phyloP scores from a whole-genome alignment of 2,329 filamentous ascomycete genomes.

The Fusarium sp. region DNA sequence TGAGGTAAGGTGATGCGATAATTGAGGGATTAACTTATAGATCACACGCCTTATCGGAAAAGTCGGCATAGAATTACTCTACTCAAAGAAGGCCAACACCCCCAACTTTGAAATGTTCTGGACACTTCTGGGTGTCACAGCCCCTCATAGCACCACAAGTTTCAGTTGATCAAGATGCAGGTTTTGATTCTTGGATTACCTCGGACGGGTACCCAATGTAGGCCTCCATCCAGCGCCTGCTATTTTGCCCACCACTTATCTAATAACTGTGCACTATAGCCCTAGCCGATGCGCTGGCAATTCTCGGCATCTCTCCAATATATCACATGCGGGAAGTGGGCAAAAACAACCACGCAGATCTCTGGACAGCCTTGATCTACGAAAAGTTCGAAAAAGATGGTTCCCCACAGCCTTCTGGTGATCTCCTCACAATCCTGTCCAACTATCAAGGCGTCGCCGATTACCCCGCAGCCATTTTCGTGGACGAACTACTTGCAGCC shows the following conservation, averaged over 20 bases:
- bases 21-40: not conserved
- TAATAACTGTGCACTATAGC: not conserved
- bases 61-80: not conserved
- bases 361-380: not conserved
- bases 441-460: not conserved
- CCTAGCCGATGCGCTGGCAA: not conserved
- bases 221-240: not conserved
- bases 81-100: not conserved
- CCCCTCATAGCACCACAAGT: accelerated
- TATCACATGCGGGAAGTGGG: not conserved
- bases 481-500: not conserved
- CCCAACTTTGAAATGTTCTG: accelerated
- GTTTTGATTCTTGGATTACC: not conserved
- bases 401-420: not conserved
- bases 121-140: accelerated
- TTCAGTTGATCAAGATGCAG: accelerated
- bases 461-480: not conserved
- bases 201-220: not conserved
- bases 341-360: not conserved
- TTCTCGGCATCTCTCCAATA: not conserved
- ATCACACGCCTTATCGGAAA: not conserved
- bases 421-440: not conserved
- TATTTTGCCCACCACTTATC: not conserved
- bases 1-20: not conserved
- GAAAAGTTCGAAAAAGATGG: not conserved